These are phyloP conservation scores for Trypanosoma platydactyli DNA, from an alignment of 208 protist species.

Conservation along the genomic window DNA sequence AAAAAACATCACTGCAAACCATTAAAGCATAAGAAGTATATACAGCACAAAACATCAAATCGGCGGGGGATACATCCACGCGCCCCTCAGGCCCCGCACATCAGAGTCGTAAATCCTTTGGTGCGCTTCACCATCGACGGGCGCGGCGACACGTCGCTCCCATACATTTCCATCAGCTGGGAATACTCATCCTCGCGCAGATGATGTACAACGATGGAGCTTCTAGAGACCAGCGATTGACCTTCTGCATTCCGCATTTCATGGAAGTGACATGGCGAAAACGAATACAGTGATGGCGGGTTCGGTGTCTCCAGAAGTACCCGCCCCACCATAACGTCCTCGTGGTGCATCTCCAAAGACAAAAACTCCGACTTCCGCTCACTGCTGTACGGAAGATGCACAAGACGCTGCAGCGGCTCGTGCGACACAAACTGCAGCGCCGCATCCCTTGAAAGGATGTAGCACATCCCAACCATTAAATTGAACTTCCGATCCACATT, in stretches of 20 bases:
- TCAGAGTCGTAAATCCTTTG: too few species aligned
- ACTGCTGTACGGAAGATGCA: conserved; percentile 5
- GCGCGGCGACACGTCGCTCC: too few species aligned
- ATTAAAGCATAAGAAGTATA: too few species aligned
- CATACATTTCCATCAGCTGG: neutral
- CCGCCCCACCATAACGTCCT: conserved; percentile 22
- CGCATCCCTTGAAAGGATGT: conserved; percentile 12
- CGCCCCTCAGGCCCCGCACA: too few species aligned
- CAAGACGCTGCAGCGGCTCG: conserved; percentile 7
- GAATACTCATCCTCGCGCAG: neutral
- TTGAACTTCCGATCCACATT: neutral
- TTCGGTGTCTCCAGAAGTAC: neutral
- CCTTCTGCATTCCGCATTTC: neutral
- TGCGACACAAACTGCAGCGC: conserved; percentile 16
- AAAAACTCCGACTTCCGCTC: neutral
- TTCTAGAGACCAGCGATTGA: neutral
- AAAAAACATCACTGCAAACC: too few species aligned
- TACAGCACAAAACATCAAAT: too few species aligned
- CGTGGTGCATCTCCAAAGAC: conserved; percentile 7
- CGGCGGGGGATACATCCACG: too few species aligned
- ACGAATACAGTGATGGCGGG: too few species aligned
- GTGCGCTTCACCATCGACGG: too few species aligned
- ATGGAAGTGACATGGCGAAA: too few species aligned
- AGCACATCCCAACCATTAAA: conserved; percentile 1
- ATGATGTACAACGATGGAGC: conserved; percentile 7